Evolutionary conservation across 352 stramenopile genomes (phyloP), one percentile per base, ranked within the genome.

Genomic region (Phytopythium cucurbitacearum): DNA sequence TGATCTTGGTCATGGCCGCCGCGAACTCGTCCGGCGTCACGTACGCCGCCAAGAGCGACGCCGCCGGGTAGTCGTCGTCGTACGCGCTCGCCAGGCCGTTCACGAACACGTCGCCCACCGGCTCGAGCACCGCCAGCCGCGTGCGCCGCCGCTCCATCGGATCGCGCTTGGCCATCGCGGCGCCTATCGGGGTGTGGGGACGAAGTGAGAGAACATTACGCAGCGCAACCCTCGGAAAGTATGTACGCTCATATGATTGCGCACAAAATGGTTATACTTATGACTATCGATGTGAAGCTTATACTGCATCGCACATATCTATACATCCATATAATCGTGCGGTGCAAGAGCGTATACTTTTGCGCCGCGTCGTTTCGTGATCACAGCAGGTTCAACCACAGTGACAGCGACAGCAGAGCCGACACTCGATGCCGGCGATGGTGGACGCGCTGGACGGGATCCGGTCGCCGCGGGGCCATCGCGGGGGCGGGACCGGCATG

Each of bases 71-170:
- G 36, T 80, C 70, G 16, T 91, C 81, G 44, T 92, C 85, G 56
- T 92, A 94, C 42, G 69, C 65, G 36, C 69, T 87, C 21, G 85
- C 73, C 13, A 94, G 73, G 4, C 81, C 85, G 56, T 89, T 92
- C 15, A 91, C 79, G 55, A 91, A 91, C 7, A 88, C 45, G 40
- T 91, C 79, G n/a, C 83, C 83, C 44, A 51, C 84, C 9, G 79
- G 79, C 62, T 76, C 51, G 28, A 91, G 71, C 49, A 72, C 51
- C 21, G 76, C 79, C 49, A 91, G 49, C 35, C 58, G 51, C 32
- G 67, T 64, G 52, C 48, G 55, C 55, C 32, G 11, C 47, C 55
- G 56, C n/a, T 32, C 43, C 54, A 43, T 56, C 52, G 48, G 49
- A 52, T 47, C 44, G 32, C 47, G 50, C 12, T 33, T 47, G 33